Base-by-base conservation (phyloP, 495 filamentous ascomycete species). In the Hypoxylon cercidicola region DNA sequence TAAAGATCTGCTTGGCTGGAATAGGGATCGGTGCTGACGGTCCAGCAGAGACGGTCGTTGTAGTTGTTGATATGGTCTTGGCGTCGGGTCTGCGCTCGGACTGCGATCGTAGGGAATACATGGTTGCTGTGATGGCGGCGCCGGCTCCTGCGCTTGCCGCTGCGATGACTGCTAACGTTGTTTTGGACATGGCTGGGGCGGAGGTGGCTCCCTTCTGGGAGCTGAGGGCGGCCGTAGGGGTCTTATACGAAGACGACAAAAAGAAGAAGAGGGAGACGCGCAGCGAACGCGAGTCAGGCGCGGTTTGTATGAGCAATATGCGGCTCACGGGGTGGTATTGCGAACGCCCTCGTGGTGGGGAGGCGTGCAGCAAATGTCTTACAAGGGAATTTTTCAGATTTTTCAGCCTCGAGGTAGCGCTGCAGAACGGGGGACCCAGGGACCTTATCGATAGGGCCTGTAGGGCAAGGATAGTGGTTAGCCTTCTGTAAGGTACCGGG, bases 91-190 rank as follows among this genome's bases (percentile, higher is more conserved):
- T 81, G 50, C 80, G 81, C 21, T 85, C 77, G 34, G 72, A 61
- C 32, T 72, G 69, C 12, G 82, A 72, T 64, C 84, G 85, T 53
- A 85, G 74, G n/a, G 89, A 89, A 76, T 86, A 91, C 75, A 96
- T 82, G 15, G 93, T 82, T 13, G 79, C 78, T 39, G 93, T 97
- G 49, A 90, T 79, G 58, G 90, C 91, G 48, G 93, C 93, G 18
- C 94, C 95, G 37, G 92, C 89, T 73, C 90, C 92, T 44, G 95
- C 95, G 72, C 92, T 90, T 74, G 89, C 90, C 46, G 91, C 93
- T 39, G 93, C 95, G 66, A 97, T 90, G 41, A 95, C 84, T 41
- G 92, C 93, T 60, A 97, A 70, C 19, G 93, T 97, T 23, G 87
- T 82, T 78, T 96, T 97, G 21, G 92, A 93, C 91, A 93, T 93